Evolutionary conservation across 148 eudicot species (phyloP).

Genomic region (Pharnaceum exiguum): DNA sequence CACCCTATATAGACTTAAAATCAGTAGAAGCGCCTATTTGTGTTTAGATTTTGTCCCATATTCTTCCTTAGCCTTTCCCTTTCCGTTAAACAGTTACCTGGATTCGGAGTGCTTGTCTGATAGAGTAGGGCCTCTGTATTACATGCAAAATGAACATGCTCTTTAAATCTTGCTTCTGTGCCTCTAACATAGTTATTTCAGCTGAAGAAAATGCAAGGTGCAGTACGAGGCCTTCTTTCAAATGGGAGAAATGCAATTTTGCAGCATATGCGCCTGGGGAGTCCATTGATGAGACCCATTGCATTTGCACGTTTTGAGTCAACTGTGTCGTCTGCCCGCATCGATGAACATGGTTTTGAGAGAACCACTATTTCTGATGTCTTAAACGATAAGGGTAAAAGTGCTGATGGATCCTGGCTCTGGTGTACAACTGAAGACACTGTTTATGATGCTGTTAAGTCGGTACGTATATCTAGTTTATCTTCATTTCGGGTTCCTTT

Average conservation of each 20-base stretch:
- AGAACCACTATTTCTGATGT: constrained; percentile 89
- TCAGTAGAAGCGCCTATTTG: too few relatives aligned
- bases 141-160: neutral
- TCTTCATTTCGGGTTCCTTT: neutral
- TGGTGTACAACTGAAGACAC: constrained; percentile 93
- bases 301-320: constrained; percentile 63
- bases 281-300: constrained; percentile 50
- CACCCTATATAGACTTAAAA: too few relatives aligned
- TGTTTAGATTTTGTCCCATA: too few relatives aligned
- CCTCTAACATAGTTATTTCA: neutral
- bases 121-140: neutral
- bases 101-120: neutral
- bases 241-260: constrained; percentile 75
- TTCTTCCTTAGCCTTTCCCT: neutral
- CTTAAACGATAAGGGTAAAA: constrained; percentile 75
- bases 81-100: neutral
- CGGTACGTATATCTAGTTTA: constrained; percentile 44
- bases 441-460: constrained; percentile 95
- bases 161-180: neutral
- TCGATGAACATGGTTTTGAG: constrained; percentile 96
- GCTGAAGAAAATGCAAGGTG: constrained; percentile 62
- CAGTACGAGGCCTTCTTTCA: constrained; percentile 47
- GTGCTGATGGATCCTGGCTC: constrained; percentile 98
- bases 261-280: constrained; percentile 59
- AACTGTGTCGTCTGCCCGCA: constrained; percentile 48